A percentile compares a stretch with the other conserved stretches of the same genome.
These are phyloP conservation scores for Phycomyces nitens DNA, from an alignment of 192 early-diverging fungal genomes.

Conservation along the genomic window DNA sequence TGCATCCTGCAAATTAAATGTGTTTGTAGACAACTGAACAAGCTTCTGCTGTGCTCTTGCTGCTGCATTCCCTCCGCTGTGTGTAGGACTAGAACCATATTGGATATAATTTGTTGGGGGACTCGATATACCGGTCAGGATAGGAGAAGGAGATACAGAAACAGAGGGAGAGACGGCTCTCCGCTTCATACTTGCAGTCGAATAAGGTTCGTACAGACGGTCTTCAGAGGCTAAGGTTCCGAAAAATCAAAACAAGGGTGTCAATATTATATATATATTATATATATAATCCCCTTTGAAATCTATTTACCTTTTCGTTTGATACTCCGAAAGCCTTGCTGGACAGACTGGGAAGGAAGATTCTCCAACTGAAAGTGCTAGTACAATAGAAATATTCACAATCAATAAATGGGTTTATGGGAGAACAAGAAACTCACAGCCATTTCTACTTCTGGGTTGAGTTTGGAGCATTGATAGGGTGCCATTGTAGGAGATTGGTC, in stretches of 20 bases:
- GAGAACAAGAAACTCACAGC: conserved; percentile 15
- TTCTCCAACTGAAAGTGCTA: conserved; percentile 31
- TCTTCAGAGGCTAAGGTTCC: conserved; percentile 20
- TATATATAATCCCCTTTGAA: no score
- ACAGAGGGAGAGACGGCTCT: conserved; percentile 31
- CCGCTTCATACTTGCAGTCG: conserved; percentile 19
- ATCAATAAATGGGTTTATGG: not conserved
- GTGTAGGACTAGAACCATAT: conserved; percentile 13
- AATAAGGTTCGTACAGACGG: conserved; percentile 15
- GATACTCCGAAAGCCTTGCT: conserved; percentile 14
- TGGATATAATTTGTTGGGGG: conserved; percentile 17
- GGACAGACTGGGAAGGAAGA: conserved; percentile 18
- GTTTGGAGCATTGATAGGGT: conserved; percentile 28
- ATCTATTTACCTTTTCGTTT: conserved; percentile 26
- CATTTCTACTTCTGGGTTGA: conserved; percentile 36
- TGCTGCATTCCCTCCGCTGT: conserved; percentile 20
- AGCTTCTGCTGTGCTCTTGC: conserved; percentile 25
- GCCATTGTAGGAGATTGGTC: conserved; percentile 9
- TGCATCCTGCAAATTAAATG: conserved; percentile 30
- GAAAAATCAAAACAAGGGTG: no score
- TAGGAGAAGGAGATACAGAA: conserved; percentile 26
- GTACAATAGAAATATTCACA: not conserved
- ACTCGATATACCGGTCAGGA: conserved; percentile 23
- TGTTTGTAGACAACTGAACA: conserved; percentile 2
- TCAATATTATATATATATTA: no score